Evolutionary conservation across 306 rosid genomes (phyloP).

Genomic region (Lathyrus aphaca): DNA sequence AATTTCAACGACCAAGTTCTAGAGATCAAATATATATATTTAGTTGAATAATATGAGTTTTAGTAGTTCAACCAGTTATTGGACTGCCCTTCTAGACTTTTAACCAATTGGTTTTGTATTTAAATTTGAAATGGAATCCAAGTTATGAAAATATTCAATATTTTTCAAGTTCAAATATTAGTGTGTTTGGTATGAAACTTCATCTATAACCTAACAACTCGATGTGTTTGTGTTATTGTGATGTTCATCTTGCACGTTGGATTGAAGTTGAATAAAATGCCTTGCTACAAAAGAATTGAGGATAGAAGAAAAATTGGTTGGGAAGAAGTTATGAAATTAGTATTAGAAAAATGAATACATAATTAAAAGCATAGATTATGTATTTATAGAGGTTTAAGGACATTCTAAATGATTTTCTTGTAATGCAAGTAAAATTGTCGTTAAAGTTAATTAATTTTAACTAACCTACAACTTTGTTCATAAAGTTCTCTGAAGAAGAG

Average conservation of each 20-base stretch:
- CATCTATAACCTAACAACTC: not conserved
- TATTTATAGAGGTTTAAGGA: too few species aligned
- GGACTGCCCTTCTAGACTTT: constrained; percentile 9
- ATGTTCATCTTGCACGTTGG: not conserved
- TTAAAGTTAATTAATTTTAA: too few species aligned
- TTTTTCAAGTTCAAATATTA: not conserved
- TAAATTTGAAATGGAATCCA: constrained; percentile 3
- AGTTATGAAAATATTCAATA: not conserved
- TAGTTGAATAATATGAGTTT: constrained; percentile 20
- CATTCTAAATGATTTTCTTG: too few species aligned
- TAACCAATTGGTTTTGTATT: not conserved
- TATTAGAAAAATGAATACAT: too few species aligned
- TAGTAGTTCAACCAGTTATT: constrained; percentile 39
- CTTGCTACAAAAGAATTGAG: too few species aligned
- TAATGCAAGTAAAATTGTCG: too few species aligned
- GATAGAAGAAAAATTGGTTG: too few species aligned
- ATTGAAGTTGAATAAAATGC: too few species aligned
- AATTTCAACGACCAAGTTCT: not conserved
- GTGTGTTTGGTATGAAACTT: not conserved
- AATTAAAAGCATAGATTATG: too few species aligned
- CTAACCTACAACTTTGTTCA: too few species aligned
- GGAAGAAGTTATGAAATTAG: too few species aligned
- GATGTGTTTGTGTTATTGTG: not conserved
- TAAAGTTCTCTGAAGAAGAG: too few species aligned
- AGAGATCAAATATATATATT: not conserved